Evolutionary conservation across 2,329 filamentous ascomycete species (phyloP).

Genomic region (Fusarium sp.): DNA sequence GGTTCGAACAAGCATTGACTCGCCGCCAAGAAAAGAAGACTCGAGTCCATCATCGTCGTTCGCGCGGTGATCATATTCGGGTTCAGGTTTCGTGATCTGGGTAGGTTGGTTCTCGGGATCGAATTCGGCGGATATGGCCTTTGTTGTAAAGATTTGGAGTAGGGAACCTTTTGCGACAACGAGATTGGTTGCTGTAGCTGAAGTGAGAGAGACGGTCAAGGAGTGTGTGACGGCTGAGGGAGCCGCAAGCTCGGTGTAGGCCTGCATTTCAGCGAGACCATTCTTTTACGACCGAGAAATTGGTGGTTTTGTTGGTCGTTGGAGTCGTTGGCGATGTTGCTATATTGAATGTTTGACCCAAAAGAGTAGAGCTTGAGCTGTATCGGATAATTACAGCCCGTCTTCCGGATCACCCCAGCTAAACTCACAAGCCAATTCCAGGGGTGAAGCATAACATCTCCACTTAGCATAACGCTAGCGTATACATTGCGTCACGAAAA

Average conservation of each 20-base stretch:
- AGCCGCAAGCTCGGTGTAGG: slow-evolving; percentile 94
- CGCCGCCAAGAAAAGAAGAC: slow-evolving; percentile 73
- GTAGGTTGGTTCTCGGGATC: slow-evolving; percentile 58
- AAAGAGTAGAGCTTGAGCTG: slow-evolving; percentile 41
- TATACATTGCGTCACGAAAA: slow-evolving; percentile 47
- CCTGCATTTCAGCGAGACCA: slow-evolving; percentile 78
- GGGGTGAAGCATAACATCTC: slow-evolving; percentile 21
- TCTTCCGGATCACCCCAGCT: slow-evolving; percentile 1
- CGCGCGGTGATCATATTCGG: slow-evolving; percentile 64
- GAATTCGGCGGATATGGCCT: slow-evolving; percentile 73
- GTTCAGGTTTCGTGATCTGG: slow-evolving; percentile 56
- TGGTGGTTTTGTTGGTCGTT: slow-evolving; percentile 25
- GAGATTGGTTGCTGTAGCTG: slow-evolving; percentile 82
- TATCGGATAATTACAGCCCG: slow-evolving; percentile 31
- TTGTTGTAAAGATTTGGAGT: slow-evolving; percentile 88
- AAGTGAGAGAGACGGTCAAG: slow-evolving; percentile 81
- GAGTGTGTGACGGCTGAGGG: slow-evolving; percentile 95
- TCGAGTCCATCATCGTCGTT: slow-evolving; percentile 74
- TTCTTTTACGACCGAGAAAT: slow-evolving; percentile 46
- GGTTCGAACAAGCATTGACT: slow-evolving; percentile 70
- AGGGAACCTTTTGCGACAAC: slow-evolving; percentile 92
- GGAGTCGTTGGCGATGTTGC: slow-evolving; percentile 23
- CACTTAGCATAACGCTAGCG: slow-evolving; percentile 29
- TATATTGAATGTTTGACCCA: slow-evolving; percentile 35
- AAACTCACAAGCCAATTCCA: not conserved